phyloP scores from a whole-genome alignment of 176 grass and related monocot genomes.

The Carex scoparia region DNA sequence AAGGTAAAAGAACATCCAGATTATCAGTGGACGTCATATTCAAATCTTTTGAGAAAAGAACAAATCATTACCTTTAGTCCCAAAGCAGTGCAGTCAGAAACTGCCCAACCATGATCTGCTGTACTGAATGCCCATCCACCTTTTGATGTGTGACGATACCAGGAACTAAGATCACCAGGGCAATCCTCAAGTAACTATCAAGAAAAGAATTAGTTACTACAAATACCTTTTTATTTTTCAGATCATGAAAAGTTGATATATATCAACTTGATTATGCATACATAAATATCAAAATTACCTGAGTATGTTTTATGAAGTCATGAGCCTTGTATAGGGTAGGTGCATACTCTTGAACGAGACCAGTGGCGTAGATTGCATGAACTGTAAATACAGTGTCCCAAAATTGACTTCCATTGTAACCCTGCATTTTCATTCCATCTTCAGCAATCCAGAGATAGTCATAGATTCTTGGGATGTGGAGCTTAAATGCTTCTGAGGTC shows the following conservation, averaged over 20 bases:
- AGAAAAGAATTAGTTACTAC: background rate
- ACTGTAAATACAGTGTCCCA: constrained; percentile 76
- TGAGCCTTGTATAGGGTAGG: constrained; percentile 42
- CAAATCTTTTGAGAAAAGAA: background rate
- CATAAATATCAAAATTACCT: background rate
- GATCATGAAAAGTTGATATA: background rate
- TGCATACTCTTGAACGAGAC: constrained; percentile 44
- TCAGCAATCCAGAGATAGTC: constrained; percentile 79
- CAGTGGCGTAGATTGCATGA: constrained; percentile 59
- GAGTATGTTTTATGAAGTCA: constrained; percentile 42
- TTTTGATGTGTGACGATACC: constrained; percentile 98
- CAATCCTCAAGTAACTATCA: constrained; percentile 37
- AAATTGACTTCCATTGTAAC: constrained; percentile 58
- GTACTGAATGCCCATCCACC: constrained; percentile 91
- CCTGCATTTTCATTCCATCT: constrained; percentile 87
- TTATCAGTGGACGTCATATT: background rate
- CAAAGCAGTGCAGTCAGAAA: constrained; percentile 94
- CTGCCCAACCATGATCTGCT: constrained; percentile 83
- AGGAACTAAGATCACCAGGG: constrained; percentile 62
- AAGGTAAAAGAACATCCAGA: constrained; percentile 6
- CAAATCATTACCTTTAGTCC: constrained; percentile 54
- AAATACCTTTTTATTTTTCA: constrained; percentile 11
- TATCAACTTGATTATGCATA: background rate
- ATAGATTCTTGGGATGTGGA: constrained; percentile 56
- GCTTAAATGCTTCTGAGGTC: constrained; percentile 65